Conservation (phyloP, 2,329 filamentous ascomycete genomes). For the Stachybotrys chartarum region DNA sequence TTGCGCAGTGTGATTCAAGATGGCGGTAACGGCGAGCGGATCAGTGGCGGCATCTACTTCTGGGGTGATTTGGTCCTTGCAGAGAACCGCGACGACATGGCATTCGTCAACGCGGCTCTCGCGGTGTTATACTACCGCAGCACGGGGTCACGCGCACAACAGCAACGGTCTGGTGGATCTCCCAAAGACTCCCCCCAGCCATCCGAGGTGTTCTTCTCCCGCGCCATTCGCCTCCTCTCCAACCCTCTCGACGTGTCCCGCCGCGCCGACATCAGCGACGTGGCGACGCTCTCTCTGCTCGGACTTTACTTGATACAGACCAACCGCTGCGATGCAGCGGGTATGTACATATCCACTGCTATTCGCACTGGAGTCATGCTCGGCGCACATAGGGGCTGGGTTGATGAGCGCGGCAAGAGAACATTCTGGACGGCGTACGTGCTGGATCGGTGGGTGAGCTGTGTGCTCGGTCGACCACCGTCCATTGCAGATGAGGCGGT, state of each 20-base stretch:
- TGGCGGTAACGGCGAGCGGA: slow-evolving; percentile 31
- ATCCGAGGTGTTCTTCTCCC: slow-evolving; percentile 36
- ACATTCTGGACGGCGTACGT: slow-evolving; percentile 46
- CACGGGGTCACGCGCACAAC: not conserved
- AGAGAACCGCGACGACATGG: slow-evolving; percentile 22
- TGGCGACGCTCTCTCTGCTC: slow-evolving; percentile 38
- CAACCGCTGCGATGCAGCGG: slow-evolving; percentile 41
- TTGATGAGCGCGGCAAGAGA: slow-evolving; percentile 36
- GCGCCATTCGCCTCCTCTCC: slow-evolving; percentile 34
- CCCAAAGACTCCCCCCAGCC: slow-evolving; percentile 13
- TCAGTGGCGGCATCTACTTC: slow-evolving; percentile 40
- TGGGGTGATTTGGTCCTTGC: slow-evolving; percentile 32
- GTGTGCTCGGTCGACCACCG: slow-evolving; percentile 41
- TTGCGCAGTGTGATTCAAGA: slow-evolving; percentile 39
- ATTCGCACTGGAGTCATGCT: slow-evolving; percentile 41
- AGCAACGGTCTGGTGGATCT: slow-evolving; percentile 12
- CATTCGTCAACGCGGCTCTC: slow-evolving; percentile 38
- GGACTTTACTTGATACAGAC: slow-evolving; percentile 41
- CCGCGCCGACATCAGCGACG: slow-evolving; percentile 31
- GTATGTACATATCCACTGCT: slow-evolving; percentile 37
- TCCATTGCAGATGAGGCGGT: slow-evolving; percentile 40
- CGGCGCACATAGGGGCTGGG: slow-evolving; percentile 37
- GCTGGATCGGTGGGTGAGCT: slow-evolving; percentile 41
- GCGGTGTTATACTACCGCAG: slow-evolving; percentile 24
- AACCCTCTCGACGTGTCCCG: slow-evolving; percentile 38